These are phyloP conservation scores for Nakazawaea populi DNA, from an alignment of 805 yeast genomes.

Conservation along the genomic window DNA sequence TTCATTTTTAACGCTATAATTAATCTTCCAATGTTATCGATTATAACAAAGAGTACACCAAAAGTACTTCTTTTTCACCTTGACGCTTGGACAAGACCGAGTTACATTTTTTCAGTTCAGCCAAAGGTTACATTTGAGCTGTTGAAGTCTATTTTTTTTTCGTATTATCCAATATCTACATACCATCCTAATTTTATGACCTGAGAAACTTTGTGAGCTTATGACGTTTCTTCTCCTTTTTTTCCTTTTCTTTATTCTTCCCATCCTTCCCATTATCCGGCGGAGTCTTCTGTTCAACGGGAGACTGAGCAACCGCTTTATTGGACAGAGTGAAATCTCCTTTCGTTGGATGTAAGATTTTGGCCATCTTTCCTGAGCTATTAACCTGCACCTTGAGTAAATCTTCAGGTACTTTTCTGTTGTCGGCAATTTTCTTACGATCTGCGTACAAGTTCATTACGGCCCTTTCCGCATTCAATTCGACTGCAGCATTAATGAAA, in stretches of 20 bases:
- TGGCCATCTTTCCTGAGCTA: slow-evolving; percentile 10
- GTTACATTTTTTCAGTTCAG: no score
- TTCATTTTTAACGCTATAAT: background rate
- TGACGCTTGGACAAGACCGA: background rate
- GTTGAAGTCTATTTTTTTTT: background rate
- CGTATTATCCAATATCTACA: background rate
- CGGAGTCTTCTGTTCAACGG: background rate
- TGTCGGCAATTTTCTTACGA: slow-evolving; percentile 21
- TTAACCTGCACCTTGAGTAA: slow-evolving; percentile 28
- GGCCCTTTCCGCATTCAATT: slow-evolving; percentile 28
- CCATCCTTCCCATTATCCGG: slow-evolving; percentile 6
- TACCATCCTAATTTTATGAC: slow-evolving; percentile 11
- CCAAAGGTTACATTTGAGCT: no score
- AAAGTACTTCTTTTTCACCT: no score
- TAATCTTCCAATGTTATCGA: no score
- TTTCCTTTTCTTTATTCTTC: slow-evolving; percentile 13
- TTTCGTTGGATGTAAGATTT: slow-evolving; percentile 10
- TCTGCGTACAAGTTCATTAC: slow-evolving; percentile 38
- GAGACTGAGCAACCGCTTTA: slow-evolving; percentile 15
- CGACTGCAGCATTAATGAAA: slow-evolving; percentile 32
- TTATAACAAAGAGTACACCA: no score
- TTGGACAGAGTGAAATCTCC: slow-evolving; percentile 19
- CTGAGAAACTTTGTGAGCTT: slow-evolving; percentile 43
- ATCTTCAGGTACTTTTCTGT: slow-evolving; percentile 33
- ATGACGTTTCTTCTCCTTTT: slow-evolving; percentile 37